Conservation (phyloP, 2,329 filamentous ascomycete species). For the Cladosporium velox region DNA sequence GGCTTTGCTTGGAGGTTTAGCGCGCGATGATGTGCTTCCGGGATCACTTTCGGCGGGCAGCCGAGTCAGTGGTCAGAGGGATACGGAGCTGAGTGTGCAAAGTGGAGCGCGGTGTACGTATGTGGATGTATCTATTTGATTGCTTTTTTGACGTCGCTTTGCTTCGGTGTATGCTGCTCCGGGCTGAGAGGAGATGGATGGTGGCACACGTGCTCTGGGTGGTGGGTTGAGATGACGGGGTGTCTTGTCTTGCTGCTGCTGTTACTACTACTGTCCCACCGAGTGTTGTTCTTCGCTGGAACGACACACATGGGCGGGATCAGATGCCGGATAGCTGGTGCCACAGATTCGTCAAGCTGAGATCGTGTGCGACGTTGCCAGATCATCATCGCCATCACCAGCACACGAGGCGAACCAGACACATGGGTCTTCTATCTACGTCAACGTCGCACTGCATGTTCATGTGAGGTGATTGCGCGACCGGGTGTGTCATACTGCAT, state of each 20-base stretch:
- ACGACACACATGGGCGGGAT: not conserved
- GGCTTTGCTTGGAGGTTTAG: not conserved
- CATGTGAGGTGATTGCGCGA: not conserved
- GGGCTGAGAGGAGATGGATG: not conserved
- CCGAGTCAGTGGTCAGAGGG: not conserved
- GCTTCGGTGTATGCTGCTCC: not conserved
- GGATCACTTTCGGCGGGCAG: slow-evolving; percentile 5
- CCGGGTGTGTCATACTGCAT: not conserved
- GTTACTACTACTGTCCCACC: not conserved
- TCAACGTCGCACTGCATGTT: not conserved
- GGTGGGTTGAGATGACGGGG: not conserved
- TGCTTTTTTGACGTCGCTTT: not conserved
- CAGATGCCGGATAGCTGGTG: not conserved
- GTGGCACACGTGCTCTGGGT: not conserved
- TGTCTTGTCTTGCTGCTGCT: not conserved
- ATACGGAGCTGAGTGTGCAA: not conserved
- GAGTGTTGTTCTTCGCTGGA: not conserved
- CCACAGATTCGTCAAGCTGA: not conserved
- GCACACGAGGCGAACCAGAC: not conserved
- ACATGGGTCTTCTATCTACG: not conserved
- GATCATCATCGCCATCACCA: not conserved
- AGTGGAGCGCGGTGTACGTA: not conserved
- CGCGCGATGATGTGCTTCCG: slow-evolving; percentile 9
- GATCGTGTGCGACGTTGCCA: slow-evolving; percentile 1
- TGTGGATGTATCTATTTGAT: not conserved